Base-by-base conservation (phyloP, 805 yeast genomes). In the Kluyveromyces siamensis region DNA sequence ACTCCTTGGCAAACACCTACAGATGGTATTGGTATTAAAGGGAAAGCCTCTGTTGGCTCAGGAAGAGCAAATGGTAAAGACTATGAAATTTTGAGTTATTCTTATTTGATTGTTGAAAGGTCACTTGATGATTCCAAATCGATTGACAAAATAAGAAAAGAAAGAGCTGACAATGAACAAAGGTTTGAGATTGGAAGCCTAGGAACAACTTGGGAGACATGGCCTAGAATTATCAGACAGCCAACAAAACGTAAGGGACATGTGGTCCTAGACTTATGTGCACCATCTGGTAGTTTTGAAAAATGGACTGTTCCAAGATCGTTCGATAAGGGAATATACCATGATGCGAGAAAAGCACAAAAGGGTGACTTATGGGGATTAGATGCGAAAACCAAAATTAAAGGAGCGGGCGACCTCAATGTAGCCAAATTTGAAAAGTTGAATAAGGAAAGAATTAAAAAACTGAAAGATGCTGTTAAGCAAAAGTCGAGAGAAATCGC, bases 311-410 rank as follows among this genome's bases (percentile, higher is more conserved):
- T 93, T 2, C 84, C 97, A 0, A 85, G 83, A 62, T 81, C 95
- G 17, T 73, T 77, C 48, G 85, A 87, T 6, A 79, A 80, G 52
- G 84, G 79, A 52, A 79, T 72, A 2, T 93, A 87, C 56, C 95
- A 87, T 60, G 98, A 93, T 69, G 96, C 96, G 0, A 74, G 97
- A 48, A 91, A 93, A 63, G 79, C 87, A 0, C 66, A 66, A n/a
- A 77, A 78, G 60, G 96, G 96, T 19, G 99, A 93, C 62, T 67
- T 83, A 46, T 93, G 98, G 99, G 83, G 85, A 0, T 65, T 81
- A 38, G 85, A 76, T 36, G 81, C 81, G 2, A 84, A 84, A 61
- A 71, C 79, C 2, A 74, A 72, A 27, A 56, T 68, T 2, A 61
- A 62, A 43, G 69, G 61, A 17, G 54, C 55, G 43, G 60, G 59